Base-by-base conservation (phyloP, 495 filamentous ascomycete genomes). In the Letharia columbiana region DNA sequence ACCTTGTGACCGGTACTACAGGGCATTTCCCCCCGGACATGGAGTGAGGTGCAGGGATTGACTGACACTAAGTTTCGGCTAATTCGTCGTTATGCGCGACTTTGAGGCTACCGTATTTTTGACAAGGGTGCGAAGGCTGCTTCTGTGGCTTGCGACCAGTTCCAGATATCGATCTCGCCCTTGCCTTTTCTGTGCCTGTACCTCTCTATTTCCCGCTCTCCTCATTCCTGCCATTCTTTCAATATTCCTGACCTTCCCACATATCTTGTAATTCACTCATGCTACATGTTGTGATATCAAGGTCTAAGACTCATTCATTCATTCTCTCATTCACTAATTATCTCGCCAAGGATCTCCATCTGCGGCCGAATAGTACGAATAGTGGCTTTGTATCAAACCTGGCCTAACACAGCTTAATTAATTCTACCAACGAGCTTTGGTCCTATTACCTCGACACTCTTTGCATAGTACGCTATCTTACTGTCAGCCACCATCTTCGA, bases 131-230 rank as follows among this genome's bases (percentile, higher is more conserved):
- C 28, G 23, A 28, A 28, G 23, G 23, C 23, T 28, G 23, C 23
- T 28, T 28, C 28, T 33, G 50, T 64, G 62, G 62, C 62, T 62
- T 64, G 23, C 52, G 39, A 57, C 40, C 44, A 28, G 23, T 44
- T 60, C 28, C 41, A 65, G 42, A 60, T 60, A 65, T 65, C 56
- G 42, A 65, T 63, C 62, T 63, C 45, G 62, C 62, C 62, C 63
- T 58, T 39, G 23, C 37, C 63, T 59, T 58, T 65, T 44, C 23
- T 35, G 23, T 60, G 63, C 63, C 11, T 56, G 28, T 15, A 33
- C 13, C 4, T 18, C 17, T 57, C 54, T 5, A 20, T 37, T 37
- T 37, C 20, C 54, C 42, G 18, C 63, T 60, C 54, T 45, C 31
- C n/a, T 60, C 31, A 20, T 39, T 65, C 33, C 54, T 37, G 20